Percentiles rank a stretch among this genome's conserved stretches.
These are phyloP conservation scores for Wallacemonas sp. DNA, from an alignment of 208 protist genomes.

Conservation along the genomic window DNA sequence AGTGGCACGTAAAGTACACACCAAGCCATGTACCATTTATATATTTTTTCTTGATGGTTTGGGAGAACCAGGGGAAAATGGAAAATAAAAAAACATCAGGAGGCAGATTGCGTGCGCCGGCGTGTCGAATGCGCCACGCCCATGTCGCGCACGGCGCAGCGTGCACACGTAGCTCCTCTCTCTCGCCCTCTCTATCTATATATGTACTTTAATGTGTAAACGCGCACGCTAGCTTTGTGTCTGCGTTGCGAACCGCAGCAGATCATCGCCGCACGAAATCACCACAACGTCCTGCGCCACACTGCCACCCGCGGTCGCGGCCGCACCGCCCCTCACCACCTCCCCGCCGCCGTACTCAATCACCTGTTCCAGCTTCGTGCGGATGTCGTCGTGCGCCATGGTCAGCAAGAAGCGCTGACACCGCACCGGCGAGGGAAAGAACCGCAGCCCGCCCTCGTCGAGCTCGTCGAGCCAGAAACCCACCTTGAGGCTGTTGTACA, in stretches of 20 bases:
- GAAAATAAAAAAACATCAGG: slow-evolving; percentile 19
- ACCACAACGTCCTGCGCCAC: slow-evolving; percentile 60
- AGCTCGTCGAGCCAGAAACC: slow-evolving; percentile 85
- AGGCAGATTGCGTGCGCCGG: no score
- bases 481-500: slow-evolving; percentile 47
- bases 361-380: slow-evolving; percentile 63
- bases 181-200: background rate
- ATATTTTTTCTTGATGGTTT: no score
- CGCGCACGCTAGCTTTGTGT: background rate
- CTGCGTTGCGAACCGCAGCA: slow-evolving; percentile 74
- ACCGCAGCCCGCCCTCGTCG: slow-evolving; percentile 62
- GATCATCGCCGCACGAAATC: slow-evolving; percentile 68
- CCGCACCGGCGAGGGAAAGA: slow-evolving; percentile 70
- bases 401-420: slow-evolving; percentile 76
- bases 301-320: background rate
- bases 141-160: no score
- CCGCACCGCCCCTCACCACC: slow-evolving; percentile 28
- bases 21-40: no score
- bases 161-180: background rate
- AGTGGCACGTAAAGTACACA: no score
- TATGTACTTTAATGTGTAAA: no score
- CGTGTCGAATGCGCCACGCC: no score
- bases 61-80: background rate
- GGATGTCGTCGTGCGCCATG: slow-evolving; percentile 42
- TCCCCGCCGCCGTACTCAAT: slow-evolving; percentile 84